phyloP scores from a whole-genome alignment of 1,139 yeast species.

The Lodderomyces beijingensis region DNA sequence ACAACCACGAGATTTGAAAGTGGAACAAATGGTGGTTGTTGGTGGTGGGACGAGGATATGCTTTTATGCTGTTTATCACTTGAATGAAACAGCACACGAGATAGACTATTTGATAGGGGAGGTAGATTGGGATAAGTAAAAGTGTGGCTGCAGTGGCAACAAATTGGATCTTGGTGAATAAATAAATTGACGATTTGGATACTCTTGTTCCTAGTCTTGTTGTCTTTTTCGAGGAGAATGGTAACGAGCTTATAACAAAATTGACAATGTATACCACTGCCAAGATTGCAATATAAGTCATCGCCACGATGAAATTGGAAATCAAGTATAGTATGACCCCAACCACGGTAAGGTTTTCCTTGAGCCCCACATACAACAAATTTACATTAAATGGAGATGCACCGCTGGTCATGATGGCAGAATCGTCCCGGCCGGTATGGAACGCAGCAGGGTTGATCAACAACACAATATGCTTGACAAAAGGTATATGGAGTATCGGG shows the following conservation, averaged over 20 bases:
- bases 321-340: slow-evolving; percentile 52
- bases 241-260: not conserved
- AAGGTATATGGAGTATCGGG: slow-evolving; percentile 24
- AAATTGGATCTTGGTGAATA: slow-evolving; percentile 1
- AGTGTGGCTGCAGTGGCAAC: slow-evolving; percentile 18
- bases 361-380: slow-evolving; percentile 61
- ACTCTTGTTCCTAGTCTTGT: not conserved
- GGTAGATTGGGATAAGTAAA: slow-evolving; percentile 47
- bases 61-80: slow-evolving; percentile 37
- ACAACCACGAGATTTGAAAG: slow-evolving; percentile 50
- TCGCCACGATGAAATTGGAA: slow-evolving; percentile 44
- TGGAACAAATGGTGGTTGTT: slow-evolving; percentile 24
- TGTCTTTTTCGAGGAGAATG: not conserved
- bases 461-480: slow-evolving; percentile 22
- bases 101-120: slow-evolving; percentile 80
- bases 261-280: not conserved
- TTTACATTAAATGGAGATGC: slow-evolving; percentile 21
- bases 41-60: slow-evolving; percentile 7
- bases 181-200: not conserved
- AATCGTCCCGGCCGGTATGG: slow-evolving; percentile 11
- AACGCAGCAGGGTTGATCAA: slow-evolving; percentile 55
- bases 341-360: slow-evolving; percentile 41
- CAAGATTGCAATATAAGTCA: slow-evolving; percentile 25
- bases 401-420: not conserved
- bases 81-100: slow-evolving; percentile 56